These are phyloP conservation scores for Suhomyces pyralidae DNA, from an alignment of 805 yeast genomes.

Conservation along the genomic window DNA sequence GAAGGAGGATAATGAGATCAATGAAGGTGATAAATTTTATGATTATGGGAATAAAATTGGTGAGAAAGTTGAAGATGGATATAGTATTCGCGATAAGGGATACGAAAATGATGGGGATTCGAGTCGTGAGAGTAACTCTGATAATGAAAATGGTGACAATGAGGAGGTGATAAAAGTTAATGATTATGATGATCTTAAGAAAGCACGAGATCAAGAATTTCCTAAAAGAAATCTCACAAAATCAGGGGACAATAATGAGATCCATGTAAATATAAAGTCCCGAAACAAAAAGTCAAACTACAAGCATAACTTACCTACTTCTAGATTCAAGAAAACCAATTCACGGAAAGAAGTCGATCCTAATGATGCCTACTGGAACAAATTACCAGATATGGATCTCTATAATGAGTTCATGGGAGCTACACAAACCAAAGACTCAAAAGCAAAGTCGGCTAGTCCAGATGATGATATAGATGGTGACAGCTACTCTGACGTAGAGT, in stretches of 20 bases:
- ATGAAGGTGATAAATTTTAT: not conserved
- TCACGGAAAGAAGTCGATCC: conserved; percentile 9
- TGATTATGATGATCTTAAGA: not conserved
- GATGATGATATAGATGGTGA: not conserved
- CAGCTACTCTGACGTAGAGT: not conserved
- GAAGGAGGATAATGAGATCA: not conserved
- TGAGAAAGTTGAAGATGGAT: not conserved
- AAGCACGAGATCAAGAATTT: not conserved
- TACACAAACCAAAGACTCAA: not conserved
- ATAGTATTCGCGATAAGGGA: not conserved
- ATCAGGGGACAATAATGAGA: not conserved
- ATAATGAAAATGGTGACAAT: not conserved
- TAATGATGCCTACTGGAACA: conserved; percentile 23
- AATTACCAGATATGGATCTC: conserved; percentile 19
- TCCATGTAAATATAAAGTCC: not conserved
- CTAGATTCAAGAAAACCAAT: not conserved
- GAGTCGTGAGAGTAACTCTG: not conserved
- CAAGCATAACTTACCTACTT: not conserved
- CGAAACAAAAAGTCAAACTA: not conserved
- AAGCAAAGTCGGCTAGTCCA: not conserved
- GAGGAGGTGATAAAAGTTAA: not conserved
- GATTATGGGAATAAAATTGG: not conserved
- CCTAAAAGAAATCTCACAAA: not conserved
- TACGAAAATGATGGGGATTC: not conserved
- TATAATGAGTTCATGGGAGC: conserved; percentile 13